Conservation (phyloP, 2,329 filamentous ascomycete species). For the Colletotrichum sp. region DNA sequence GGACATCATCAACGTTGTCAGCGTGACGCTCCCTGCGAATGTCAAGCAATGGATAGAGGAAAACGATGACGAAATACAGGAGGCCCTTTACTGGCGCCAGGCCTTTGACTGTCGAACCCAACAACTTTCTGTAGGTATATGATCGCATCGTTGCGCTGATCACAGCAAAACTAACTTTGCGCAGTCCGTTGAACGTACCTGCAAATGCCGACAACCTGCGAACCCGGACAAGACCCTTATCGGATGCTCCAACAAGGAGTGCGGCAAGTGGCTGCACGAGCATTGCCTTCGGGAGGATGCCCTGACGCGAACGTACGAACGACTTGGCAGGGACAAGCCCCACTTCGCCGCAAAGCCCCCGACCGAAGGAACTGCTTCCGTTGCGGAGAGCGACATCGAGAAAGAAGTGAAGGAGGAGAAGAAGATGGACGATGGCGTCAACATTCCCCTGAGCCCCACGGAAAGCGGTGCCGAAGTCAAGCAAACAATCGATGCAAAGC, state of each 20-base stretch:
- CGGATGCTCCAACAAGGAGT: conserved; percentile 59
- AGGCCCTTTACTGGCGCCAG: conserved; percentile 69
- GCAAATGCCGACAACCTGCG: conserved; percentile 64
- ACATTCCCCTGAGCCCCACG: conserved; percentile 52
- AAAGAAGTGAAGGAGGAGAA: conserved; percentile 26
- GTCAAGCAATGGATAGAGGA: conserved; percentile 74
- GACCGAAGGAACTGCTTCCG: neutral
- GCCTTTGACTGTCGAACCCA: conserved; percentile 62
- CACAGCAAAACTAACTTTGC: neutral
- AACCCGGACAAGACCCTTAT: conserved; percentile 67
- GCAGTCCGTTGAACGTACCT: conserved; percentile 60
- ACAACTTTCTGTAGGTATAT: conserved; percentile 60
- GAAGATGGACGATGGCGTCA: conserved; percentile 12
- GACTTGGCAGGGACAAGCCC: conserved; percentile 56
- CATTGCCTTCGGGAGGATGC: conserved; percentile 65
- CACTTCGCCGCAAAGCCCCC: conserved; percentile 42
- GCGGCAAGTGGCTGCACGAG: conserved; percentile 68
- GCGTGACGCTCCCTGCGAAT: conserved; percentile 65
- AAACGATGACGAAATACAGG: conserved; percentile 67
- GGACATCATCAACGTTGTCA: conserved; percentile 77
- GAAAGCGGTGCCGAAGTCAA: conserved; percentile 56
- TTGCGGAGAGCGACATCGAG: conserved; percentile 41
- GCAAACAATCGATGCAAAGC: conserved; percentile 59
- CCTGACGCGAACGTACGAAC: conserved; percentile 53
- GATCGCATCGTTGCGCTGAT: neutral